These are phyloP conservation scores for Berberis vulgaris DNA, from an alignment of 164 flowering plant genomes.

Conservation along the genomic window DNA sequence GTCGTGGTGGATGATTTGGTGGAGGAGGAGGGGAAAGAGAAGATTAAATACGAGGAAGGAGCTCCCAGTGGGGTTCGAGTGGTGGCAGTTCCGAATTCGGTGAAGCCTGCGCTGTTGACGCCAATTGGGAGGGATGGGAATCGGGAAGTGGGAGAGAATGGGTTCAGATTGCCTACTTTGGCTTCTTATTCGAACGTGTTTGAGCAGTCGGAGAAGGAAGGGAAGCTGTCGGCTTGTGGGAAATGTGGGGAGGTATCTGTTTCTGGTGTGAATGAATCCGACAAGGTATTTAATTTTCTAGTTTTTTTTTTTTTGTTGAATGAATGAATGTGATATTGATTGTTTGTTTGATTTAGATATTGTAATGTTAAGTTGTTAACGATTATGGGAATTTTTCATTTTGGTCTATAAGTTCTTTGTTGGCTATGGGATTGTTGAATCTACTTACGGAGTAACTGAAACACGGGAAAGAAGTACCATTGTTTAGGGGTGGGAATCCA, in stretches of 20 bases:
- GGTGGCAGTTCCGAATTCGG: constrained; percentile 48
- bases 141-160: constrained; percentile 16
- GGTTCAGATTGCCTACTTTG: constrained; percentile 46
- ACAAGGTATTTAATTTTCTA: constrained; percentile 34
- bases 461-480: too few relatives aligned
- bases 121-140: constrained; percentile 1
- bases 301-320: too few relatives aligned
- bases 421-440: too few relatives aligned
- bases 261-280: constrained; percentile 33
- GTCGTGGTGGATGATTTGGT: neutral
- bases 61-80: constrained; percentile 74
- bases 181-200: constrained; percentile 73
- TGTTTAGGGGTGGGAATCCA: too few relatives aligned
- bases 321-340: too few relatives aligned
- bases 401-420: too few relatives aligned
- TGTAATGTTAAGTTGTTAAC: too few relatives aligned
- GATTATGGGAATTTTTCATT: too few relatives aligned
- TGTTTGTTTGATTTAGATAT: too few relatives aligned
- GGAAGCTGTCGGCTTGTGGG: constrained; percentile 38
- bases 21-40: constrained; percentile 17
- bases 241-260: constrained; percentile 49
- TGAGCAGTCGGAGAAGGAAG: constrained; percentile 22
- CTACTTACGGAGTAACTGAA: too few relatives aligned
- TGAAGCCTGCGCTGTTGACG: constrained; percentile 27
- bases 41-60: constrained; percentile 64